Evolutionary conservation across 495 filamentous ascomycete genomes (phyloP), one percentile per base, ranked within the genome.

Genomic region (Penicillium cinerascens): DNA sequence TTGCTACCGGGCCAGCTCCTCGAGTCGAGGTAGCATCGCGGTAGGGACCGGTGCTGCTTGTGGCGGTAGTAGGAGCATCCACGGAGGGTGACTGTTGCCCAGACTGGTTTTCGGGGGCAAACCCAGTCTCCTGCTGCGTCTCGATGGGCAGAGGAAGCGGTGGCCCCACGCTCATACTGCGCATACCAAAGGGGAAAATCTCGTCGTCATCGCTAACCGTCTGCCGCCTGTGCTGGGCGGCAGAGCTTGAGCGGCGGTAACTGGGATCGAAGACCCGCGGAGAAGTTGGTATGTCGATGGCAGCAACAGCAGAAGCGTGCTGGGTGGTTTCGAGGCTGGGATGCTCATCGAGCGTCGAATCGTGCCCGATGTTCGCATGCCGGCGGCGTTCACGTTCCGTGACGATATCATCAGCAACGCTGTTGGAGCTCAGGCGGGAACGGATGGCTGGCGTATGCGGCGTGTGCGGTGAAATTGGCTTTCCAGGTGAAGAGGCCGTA

Each of bases 361-460:
- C 67, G 23, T 67, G 67, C 27, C 68, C 72, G 17, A 55, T 59
- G n/a, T 55, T 67, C 4, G 64, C 45, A 6, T 54, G 53, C 37
- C 57, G 61, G 20, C 13, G 37, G 16, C 64, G 62, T 27, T 59
- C 54, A 18, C 63, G 59, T 5, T 60, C 64, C 6, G 61, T 50
- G 8, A 78, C 71, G 42, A 71, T 68, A 59, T 92, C 89, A 61
- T 90, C 86, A n/a, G 87, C 83, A 45, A 89, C 87, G 47, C 87
- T 91, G 60, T 90, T 87, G 13, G 91, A 91, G 64, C 89, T 95
- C 40, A 97, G 70, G n/a, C 92, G 82, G 17, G 91, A 96, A 29
- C 92, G 91, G 41, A 96, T 88, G 16, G 92, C 90, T 4, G 92
- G 92, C 5, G 90, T 96, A 60, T 96, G 92, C 8, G 92, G 92